Percentiles rank a stretch among this genome's conserved stretches.
Evolutionary conservation across 192 early-diverging fungal species (phyloP).

Genomic region (Neocallimastix lanati): DNA sequence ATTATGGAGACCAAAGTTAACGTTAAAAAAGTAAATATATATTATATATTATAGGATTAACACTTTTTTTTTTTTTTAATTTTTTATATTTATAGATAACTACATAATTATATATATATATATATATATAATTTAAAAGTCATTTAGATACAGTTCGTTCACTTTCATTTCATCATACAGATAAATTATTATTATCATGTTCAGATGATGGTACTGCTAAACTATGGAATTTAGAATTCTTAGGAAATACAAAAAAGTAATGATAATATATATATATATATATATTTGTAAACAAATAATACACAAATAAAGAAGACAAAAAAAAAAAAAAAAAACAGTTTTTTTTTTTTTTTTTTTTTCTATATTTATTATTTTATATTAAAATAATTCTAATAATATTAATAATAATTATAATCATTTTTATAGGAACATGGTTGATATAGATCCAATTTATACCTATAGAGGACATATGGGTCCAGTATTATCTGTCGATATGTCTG

Average conservation of each 20-base stretch:
- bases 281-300: not conserved
- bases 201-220: conserved; percentile 68
- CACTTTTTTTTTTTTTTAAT: too few species aligned
- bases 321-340: too few species aligned
- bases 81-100: too few species aligned
- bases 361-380: too few species aligned
- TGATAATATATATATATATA: too few species aligned
- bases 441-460: conserved; percentile 51
- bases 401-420: too few species aligned
- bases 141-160: conserved; percentile 52
- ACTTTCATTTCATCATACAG: conserved; percentile 33
- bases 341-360: too few species aligned
- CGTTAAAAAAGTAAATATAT: conserved; percentile 38
- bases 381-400: too few species aligned
- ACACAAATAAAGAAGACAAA: too few species aligned
- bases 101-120: too few species aligned
- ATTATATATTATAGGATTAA: too few species aligned
- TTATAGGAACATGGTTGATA: conserved; percentile 16
- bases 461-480: conserved; percentile 54
- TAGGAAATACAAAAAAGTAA: conserved; percentile 8
- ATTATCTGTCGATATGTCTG: conserved; percentile 40
- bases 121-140: too few species aligned
- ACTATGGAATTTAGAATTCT: conserved; percentile 40
- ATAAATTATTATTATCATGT: conserved; percentile 38
- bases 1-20: conserved; percentile 41